Evolutionary conservation across 2,329 filamentous ascomycete genomes (phyloP).

Genomic region (Fragosphaeria purpurea): DNA sequence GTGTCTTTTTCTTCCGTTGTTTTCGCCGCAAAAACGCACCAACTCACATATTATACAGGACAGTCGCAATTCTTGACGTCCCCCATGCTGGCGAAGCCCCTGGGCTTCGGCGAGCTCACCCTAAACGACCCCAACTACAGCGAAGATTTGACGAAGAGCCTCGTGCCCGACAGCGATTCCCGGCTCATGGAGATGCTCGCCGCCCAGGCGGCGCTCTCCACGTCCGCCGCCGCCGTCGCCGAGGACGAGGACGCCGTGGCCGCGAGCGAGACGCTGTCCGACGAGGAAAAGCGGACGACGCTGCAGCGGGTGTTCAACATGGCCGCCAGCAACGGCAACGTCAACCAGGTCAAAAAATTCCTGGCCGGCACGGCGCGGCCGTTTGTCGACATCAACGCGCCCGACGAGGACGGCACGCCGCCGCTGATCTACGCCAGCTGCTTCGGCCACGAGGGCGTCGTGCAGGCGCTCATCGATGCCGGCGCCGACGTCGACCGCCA

Average conservation of each 20-base stretch:
- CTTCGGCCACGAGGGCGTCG: slow-evolving; percentile 88
- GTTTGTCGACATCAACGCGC: slow-evolving; percentile 74
- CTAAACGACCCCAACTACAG: slow-evolving; percentile 70
- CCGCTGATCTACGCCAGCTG: slow-evolving; percentile 96
- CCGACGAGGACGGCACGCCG: slow-evolving; percentile 92
- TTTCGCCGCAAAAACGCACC: background rate
- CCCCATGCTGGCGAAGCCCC: slow-evolving; percentile 71
- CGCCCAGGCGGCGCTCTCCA: slow-evolving; percentile 75
- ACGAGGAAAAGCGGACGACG: slow-evolving; percentile 66
- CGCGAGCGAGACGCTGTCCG: slow-evolving; percentile 60
- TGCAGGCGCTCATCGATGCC: slow-evolving; percentile 71
- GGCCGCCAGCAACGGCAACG: slow-evolving; percentile 93
- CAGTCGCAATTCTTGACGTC: slow-evolving; percentile 92
- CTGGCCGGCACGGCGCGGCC: slow-evolving; percentile 62
- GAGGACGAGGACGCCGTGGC: slow-evolving; percentile 74
- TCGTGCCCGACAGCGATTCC: slow-evolving; percentile 65
- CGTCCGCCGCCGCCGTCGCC: slow-evolving; percentile 51
- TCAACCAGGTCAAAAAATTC: slow-evolving; percentile 67
- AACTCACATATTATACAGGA: slow-evolving; percentile 40
- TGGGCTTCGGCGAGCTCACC: slow-evolving; percentile 72
- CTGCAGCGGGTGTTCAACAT: slow-evolving; percentile 86
- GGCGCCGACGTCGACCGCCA: slow-evolving; percentile 86
- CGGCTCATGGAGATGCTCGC: slow-evolving; percentile 93
- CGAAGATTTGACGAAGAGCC: slow-evolving; percentile 47
- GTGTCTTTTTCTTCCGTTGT: slow-evolving; percentile 4